Evolutionary conservation across 805 yeast species (phyloP), one percentile per base, ranked within the genome.

Genomic region (Maudiozyma turicensis): DNA sequence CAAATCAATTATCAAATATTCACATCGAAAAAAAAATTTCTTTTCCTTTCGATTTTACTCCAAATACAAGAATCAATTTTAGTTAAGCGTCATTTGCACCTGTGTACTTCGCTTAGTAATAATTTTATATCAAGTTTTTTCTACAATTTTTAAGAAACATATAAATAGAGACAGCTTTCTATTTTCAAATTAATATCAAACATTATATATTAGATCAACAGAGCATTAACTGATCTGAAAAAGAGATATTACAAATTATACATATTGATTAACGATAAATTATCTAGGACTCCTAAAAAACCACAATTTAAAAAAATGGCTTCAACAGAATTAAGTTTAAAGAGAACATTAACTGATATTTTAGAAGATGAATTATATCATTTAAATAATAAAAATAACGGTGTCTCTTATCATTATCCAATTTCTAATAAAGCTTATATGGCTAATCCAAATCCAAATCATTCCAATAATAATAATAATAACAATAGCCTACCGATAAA

Each of bases 301-400:
- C 13, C 15, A 11, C 1, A 35, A n/a, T 35, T 13, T 35, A n/a
- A 7, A n/a, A 48, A 35, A 8, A 56, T 56, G 59, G 52, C 58
- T 8, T 53, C 58, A 14, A 45, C 55, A 5, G 58, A 56, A 47
- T 44, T 57, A 34, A 34, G 53, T 44, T 43, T 56, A 26, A 60
- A 57, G 26, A 59, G 68, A 50, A 64, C 68, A 10, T 50, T 65
- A 43, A 63, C 67, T n/a, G 69, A 65, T 49, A 57, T 62, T 14
- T 40, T 65, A 41, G 69, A 65, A 44, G 69, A 65, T 45, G 68
- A 65, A 50, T 40, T 65, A 45, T 59, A 58, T 45, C 62, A 61
- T 52, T 44, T 56, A 15, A 53, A 50, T 35, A 38, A 44, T 26
- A 46, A 43, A 9, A 52, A 57, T 49, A 53, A 53, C 33, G 48